Conservation (phyloP, 179 eudicot species). For the Gypsophila paniculata region DNA sequence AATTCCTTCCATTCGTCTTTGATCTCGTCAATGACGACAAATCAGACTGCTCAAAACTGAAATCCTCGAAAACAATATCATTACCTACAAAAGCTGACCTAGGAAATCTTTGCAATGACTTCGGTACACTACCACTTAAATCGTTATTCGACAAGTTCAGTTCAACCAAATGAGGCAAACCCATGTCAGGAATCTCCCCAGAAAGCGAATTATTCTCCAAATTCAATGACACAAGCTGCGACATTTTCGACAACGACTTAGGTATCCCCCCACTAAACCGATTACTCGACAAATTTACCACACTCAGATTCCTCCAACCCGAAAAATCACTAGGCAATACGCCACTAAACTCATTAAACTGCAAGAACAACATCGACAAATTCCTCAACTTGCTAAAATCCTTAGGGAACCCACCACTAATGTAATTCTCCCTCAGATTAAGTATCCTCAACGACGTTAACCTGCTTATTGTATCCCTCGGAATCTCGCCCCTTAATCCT, state of each 20-base stretch:
- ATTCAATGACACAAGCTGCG: slow-evolving; percentile 46
- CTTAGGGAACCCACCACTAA: slow-evolving; percentile 57
- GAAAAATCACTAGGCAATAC: slow-evolving; percentile 65
- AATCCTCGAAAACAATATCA: slow-evolving; percentile 31
- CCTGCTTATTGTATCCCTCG: slow-evolving; percentile 51
- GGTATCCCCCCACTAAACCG: slow-evolving; percentile 67
- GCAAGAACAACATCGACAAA: slow-evolving; percentile 59
- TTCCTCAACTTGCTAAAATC: slow-evolving; percentile 51
- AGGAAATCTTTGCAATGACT: slow-evolving; percentile 56
- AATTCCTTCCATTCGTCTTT: slow-evolving; percentile 26
- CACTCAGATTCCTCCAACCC: slow-evolving; percentile 53
- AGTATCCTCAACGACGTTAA: slow-evolving; percentile 58
- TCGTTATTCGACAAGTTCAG: slow-evolving; percentile 62
- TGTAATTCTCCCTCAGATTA: slow-evolving; percentile 63
- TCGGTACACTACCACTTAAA: slow-evolving; percentile 62
- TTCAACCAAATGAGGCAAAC: slow-evolving; percentile 42
- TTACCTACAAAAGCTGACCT: slow-evolving; percentile 57
- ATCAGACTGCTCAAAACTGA: slow-evolving; percentile 32
- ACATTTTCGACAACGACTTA: slow-evolving; percentile 42
- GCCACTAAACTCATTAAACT: slow-evolving; percentile 61
- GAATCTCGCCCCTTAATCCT: slow-evolving; percentile 65
- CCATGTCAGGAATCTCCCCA: slow-evolving; percentile 65
- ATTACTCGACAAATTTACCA: slow-evolving; percentile 62
- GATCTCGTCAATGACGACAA: slow-evolving; percentile 28
- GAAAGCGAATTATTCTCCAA: slow-evolving; percentile 64